Percentiles rank a stretch among this genome's conserved stretches.
Evolutionary conservation across 2,329 filamentous ascomycete species (phyloP).

Genomic region (Phialophora expanda): DNA sequence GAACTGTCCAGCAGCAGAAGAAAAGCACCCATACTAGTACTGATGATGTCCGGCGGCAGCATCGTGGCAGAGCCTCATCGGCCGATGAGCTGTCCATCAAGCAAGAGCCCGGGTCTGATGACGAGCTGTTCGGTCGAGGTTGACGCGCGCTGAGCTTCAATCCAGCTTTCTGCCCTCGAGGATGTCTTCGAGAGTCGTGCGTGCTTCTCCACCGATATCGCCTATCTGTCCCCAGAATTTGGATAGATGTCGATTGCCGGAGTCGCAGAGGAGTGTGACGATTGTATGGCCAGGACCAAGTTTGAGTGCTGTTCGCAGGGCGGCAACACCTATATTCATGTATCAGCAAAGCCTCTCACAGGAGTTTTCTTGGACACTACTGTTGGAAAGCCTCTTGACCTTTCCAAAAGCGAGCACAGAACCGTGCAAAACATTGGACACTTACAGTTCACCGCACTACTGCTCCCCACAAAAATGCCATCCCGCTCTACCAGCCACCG

Average conservation of each 20-base stretch:
- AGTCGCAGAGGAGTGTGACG: slow-evolving; percentile 57
- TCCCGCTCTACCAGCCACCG: slow-evolving; percentile 94
- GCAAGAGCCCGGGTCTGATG: slow-evolving; percentile 23
- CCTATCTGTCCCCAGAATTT: slow-evolving; percentile 58
- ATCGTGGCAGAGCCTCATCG: not conserved
- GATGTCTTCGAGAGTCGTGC: slow-evolving; percentile 54
- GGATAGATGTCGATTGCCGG: slow-evolving; percentile 58
- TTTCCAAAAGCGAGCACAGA: not conserved
- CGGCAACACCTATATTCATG: slow-evolving; percentile 51
- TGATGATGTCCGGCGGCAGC: not conserved
- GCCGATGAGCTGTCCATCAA: slow-evolving; percentile 21
- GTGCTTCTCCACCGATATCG: slow-evolving; percentile 52
- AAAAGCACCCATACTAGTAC: not conserved
- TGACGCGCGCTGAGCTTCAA: slow-evolving; percentile 32
- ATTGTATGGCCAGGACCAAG: slow-evolving; percentile 56
- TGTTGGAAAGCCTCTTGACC: not conserved
- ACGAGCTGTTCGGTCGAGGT: slow-evolving; percentile 27
- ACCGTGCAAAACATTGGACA: slow-evolving; percentile 30
- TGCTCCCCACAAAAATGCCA: slow-evolving; percentile 91
- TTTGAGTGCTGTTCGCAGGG: slow-evolving; percentile 53
- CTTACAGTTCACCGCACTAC: slow-evolving; percentile 91
- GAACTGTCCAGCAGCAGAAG: not conserved
- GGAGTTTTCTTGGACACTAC: not conserved
- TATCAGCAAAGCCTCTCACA: slow-evolving; percentile 11
- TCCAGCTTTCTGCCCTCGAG: slow-evolving; percentile 47